These are phyloP conservation scores for Aspergillus mulundensis DNA, from an alignment of 495 filamentous ascomycete genomes.

Conservation along the genomic window DNA sequence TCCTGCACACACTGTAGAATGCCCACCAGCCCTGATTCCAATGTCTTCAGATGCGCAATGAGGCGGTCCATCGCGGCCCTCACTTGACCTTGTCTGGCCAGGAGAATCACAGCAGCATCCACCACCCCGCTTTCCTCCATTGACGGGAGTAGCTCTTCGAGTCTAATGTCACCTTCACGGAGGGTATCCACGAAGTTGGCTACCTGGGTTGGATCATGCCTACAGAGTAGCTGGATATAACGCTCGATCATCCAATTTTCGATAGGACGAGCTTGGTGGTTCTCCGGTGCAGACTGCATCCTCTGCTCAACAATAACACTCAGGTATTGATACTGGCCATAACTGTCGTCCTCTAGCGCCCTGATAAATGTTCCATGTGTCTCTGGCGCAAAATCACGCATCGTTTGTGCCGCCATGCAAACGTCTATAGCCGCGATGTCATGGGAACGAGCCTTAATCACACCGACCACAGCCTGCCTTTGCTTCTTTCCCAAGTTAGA, in stretches of 20 bases:
- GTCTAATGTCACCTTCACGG: constrained; percentile 71
- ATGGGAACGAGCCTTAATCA: constrained; percentile 63
- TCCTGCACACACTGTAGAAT: constrained; percentile 56
- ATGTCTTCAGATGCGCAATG: constrained; percentile 67
- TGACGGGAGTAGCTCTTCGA: constrained; percentile 76
- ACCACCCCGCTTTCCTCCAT: constrained; percentile 88
- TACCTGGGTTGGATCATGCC: constrained; percentile 75
- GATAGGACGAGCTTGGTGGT: constrained; percentile 22
- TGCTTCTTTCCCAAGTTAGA: constrained; percentile 71
- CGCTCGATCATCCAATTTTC: constrained; percentile 65
- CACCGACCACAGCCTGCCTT: constrained; percentile 64
- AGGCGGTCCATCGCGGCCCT: constrained; percentile 80
- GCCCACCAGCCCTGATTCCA: constrained; percentile 75
- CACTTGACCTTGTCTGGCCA: constrained; percentile 86
- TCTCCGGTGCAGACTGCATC: constrained; percentile 36
- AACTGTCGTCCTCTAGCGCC: constrained; percentile 57
- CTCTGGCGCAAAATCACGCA: constrained; percentile 62
- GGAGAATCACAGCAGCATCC: constrained; percentile 87
- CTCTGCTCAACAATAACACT: constrained; percentile 74
- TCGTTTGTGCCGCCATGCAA: constrained; percentile 59
- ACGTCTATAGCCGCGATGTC: constrained; percentile 70
- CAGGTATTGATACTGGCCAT: constrained; percentile 73
- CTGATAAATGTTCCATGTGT: constrained; percentile 68
- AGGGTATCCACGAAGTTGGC: constrained; percentile 78
- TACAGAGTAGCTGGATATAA: constrained; percentile 88